Conservation (phyloP, 1,284 basidiomycete species). For the Moesziomyces antarcticus region DNA sequence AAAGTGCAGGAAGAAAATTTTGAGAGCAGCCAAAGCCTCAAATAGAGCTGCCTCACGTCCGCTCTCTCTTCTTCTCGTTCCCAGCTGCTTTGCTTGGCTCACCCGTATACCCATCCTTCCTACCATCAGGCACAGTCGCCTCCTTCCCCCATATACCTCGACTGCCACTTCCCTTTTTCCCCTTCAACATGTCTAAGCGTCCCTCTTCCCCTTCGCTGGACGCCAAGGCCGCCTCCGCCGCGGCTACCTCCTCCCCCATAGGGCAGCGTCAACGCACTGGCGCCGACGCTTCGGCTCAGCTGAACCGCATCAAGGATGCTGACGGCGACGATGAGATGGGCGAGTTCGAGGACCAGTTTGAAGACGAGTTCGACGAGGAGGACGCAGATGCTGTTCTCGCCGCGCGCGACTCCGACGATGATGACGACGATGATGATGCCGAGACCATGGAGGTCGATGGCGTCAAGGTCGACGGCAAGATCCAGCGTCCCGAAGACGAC, state of each 20-base stretch:
- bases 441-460: constrained; percentile 67
- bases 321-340: constrained; percentile 72
- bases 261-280: constrained; percentile 22
- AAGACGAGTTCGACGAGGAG: constrained; percentile 73
- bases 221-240: constrained; percentile 19
- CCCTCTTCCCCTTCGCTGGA: constrained; percentile 41
- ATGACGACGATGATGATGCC: constrained; percentile 68
- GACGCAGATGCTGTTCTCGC: constrained; percentile 45
- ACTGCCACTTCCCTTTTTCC: neutral
- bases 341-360: constrained; percentile 70
- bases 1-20: constrained; percentile 27
- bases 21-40: constrained; percentile 14
- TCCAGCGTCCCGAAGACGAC: constrained; percentile 55
- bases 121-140: constrained; percentile 6
- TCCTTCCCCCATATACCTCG: constrained; percentile 1
- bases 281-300: constrained; percentile 17
- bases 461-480: constrained; percentile 53
- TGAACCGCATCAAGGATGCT: constrained; percentile 36
- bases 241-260: constrained; percentile 17
- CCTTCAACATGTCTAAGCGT: constrained; percentile 40
- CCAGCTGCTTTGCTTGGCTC: constrained; percentile 35
- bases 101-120: constrained; percentile 35
- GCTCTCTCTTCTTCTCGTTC: constrained; percentile 10
- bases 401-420: constrained; percentile 60
- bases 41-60: constrained; percentile 12